Conservation (phyloP, 768 basidiomycete species). For the Macrolepiota fuliginosa region DNA sequence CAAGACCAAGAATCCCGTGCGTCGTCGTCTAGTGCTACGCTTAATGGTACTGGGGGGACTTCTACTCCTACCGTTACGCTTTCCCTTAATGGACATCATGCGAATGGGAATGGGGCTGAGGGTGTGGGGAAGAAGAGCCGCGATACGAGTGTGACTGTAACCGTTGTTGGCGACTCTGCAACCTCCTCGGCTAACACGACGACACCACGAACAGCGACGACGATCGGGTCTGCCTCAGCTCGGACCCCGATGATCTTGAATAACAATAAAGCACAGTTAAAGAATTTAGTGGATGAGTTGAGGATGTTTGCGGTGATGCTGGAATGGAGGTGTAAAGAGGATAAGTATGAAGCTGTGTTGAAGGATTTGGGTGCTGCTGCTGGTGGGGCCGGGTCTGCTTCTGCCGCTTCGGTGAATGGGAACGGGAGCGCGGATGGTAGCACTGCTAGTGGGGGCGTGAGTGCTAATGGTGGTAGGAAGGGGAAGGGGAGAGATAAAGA, state of each 20-base stretch:
- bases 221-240: no score
- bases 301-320: slow-evolving; percentile 60
- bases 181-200: not conserved
- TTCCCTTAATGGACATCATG: slow-evolving; percentile 9
- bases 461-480: not conserved
- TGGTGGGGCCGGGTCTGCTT: not conserved
- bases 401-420: no score
- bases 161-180: slow-evolving; percentile 12
- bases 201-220: no score
- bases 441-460: not conserved
- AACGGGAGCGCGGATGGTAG: not conserved
- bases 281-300: slow-evolving; percentile 48
- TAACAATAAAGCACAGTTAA: slow-evolving; percentile 25
- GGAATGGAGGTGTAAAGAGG: slow-evolving; percentile 49
- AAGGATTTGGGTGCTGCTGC: slow-evolving; percentile 8
- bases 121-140: slow-evolving; percentile 2
- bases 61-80: slow-evolving; percentile 7
- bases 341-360: slow-evolving; percentile 27
- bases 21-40: slow-evolving; percentile 14
- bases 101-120: not conserved
- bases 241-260: not conserved
- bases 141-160: slow-evolving; percentile 9
- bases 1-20: slow-evolving; percentile 9
- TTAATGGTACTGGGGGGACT: slow-evolving; percentile 5
- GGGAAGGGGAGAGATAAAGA: slow-evolving; percentile 2